These are phyloP conservation scores for Taxillus chinensis DNA, from an alignment of 164 flowering plant species.

Conservation along the genomic window DNA sequence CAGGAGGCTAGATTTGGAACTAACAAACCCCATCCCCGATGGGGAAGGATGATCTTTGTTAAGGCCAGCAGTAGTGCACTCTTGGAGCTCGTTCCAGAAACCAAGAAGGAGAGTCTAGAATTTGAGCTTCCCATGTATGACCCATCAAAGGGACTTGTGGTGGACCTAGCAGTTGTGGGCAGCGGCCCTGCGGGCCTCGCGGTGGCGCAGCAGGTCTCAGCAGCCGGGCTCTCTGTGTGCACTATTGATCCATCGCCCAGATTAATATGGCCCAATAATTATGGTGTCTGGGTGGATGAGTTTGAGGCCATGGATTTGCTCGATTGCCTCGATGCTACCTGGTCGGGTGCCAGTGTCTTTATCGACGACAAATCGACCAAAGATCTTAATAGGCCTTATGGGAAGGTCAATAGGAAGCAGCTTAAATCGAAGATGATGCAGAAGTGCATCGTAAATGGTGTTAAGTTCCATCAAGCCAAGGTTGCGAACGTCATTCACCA, in stretches of 20 bases:
- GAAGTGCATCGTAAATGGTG: constrained; percentile 78
- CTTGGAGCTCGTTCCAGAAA: constrained; percentile 80
- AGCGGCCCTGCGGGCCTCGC: constrained; percentile 97
- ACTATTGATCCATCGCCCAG: constrained; percentile 78
- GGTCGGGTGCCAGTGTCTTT: constrained; percentile 81
- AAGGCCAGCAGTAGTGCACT: constrained; percentile 51
- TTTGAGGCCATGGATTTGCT: constrained; percentile 91
- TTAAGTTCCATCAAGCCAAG: constrained; percentile 81
- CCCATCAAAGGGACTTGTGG: constrained; percentile 53
- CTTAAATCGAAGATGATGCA: constrained; percentile 87
- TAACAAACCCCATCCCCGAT: constrained; percentile 22
- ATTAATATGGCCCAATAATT: constrained; percentile 85
- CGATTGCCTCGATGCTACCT: constrained; percentile 88
- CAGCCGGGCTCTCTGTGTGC: constrained; percentile 82
- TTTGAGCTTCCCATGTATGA: constrained; percentile 82
- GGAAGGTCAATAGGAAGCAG: constrained; percentile 73
- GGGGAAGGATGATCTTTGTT: constrained; percentile 20
- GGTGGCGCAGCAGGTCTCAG: constrained; percentile 85
- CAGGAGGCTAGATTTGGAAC: constrained; percentile 23
- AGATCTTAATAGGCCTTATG: constrained; percentile 68
- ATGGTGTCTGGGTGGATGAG: constrained; percentile 98
- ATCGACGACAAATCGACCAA: constrained; percentile 46
- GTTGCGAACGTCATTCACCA: constrained; percentile 76
- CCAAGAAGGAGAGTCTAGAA: constrained; percentile 72
- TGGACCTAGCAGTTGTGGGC: constrained; percentile 79